phyloP scores from a whole-genome alignment of 768 basidiomycete genomes.

The Hericium coralloides region DNA sequence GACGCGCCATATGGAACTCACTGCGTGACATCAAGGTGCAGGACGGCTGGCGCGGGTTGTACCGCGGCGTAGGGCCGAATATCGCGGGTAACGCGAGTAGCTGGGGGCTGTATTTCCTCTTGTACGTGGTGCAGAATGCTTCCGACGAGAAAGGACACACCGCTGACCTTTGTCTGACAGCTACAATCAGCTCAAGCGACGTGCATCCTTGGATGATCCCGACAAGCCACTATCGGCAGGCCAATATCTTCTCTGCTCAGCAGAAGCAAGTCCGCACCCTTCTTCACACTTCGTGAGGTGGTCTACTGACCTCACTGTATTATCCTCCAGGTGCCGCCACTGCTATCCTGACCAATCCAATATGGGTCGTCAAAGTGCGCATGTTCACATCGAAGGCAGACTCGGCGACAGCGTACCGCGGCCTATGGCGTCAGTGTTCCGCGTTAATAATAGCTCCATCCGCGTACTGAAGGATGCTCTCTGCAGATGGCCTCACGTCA shows the following conservation, averaged over 20 bases:
- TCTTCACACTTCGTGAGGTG: conserved; percentile 12
- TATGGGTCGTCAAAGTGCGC: conserved; percentile 96
- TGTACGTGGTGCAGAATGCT: conserved; percentile 46
- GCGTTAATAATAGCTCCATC: not conserved
- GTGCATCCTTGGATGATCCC: conserved; percentile 60
- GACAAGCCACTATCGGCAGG: conserved; percentile 61
- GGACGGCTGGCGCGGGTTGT: conserved; percentile 80
- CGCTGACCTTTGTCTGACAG: conserved; percentile 20
- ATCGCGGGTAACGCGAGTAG: conserved; percentile 91
- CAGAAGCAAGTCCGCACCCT: conserved; percentile 84
- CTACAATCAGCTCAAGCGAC: conserved; percentile 89
- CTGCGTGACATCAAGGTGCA: conserved; percentile 62
- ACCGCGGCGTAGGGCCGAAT: conserved; percentile 85
- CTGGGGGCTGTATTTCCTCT: conserved; percentile 97
- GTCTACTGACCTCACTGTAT: not conserved
- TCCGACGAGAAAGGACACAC: not conserved
- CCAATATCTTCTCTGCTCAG: conserved; percentile 81
- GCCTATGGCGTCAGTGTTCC: conserved; percentile 56
- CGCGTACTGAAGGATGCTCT: not conserved
- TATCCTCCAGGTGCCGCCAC: conserved; percentile 70
- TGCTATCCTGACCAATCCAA: conserved; percentile 90
- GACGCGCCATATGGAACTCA: conserved; percentile 68
- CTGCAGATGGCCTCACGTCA: conserved; percentile 58
- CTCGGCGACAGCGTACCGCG: conserved; percentile 67
- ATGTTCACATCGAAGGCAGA: conserved; percentile 80